Evolutionary conservation across 2,329 filamentous ascomycete species (phyloP).

Genomic region (Chaetomiaceae sp.): DNA sequence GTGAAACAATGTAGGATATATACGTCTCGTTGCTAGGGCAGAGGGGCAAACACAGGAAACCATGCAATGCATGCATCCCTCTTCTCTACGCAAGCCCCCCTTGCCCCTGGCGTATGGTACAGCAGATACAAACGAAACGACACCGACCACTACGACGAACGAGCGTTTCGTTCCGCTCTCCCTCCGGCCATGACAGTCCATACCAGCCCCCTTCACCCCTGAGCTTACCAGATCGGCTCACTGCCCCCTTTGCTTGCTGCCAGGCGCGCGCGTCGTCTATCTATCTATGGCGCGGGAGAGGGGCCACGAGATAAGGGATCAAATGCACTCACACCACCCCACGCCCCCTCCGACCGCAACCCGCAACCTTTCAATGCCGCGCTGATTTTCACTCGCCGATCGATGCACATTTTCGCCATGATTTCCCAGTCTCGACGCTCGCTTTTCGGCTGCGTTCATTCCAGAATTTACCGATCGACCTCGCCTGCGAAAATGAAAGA

Average conservation of each 20-base stretch:
- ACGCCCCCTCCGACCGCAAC: too few relatives aligned
- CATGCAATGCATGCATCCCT: neutral
- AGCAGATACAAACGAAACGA: slow-evolving; percentile 17
- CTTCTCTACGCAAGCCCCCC: neutral
- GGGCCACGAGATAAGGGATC: too few relatives aligned
- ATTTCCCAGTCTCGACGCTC: slow-evolving; percentile 23
- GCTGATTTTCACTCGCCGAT: neutral
- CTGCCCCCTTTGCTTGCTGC: neutral
- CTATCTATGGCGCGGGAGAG: neutral
- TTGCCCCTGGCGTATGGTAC: slow-evolving; percentile 15
- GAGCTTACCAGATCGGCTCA: neutral
- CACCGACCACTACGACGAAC: slow-evolving; percentile 6
- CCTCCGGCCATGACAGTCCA: neutral
- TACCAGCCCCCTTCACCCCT: neutral
- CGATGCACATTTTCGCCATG: slow-evolving; percentile 3
- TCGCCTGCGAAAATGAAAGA: slow-evolving; percentile 39
- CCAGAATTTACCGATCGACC: slow-evolving; percentile 49
- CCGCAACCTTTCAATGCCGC: too few relatives aligned
- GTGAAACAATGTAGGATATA: slow-evolving; percentile 7
- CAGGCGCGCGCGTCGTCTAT: neutral
- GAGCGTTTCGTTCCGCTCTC: slow-evolving; percentile 10
- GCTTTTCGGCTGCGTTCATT: slow-evolving; percentile 13
- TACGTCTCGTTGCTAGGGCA: slow-evolving; percentile 7
- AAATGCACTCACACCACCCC: too few relatives aligned
- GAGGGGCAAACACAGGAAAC: neutral